Conservation (phyloP, 345 rosid genomes). For the Hevea brasiliensis region DNA sequence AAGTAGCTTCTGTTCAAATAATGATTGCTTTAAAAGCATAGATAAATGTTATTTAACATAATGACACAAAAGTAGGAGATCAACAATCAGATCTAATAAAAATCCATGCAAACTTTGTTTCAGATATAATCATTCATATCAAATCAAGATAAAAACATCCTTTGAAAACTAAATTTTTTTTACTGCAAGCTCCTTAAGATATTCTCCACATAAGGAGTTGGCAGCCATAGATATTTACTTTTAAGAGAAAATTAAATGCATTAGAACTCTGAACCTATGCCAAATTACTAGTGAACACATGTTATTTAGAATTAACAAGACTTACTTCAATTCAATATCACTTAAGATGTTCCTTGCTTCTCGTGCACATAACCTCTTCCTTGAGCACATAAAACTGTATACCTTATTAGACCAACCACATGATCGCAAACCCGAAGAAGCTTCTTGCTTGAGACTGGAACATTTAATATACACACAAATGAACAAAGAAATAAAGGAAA, state of each 20-base stretch:
- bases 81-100: not conserved
- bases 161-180: not conserved
- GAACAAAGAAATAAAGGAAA: slow-evolving; percentile 3
- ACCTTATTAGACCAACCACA: slow-evolving; percentile 76
- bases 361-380: slow-evolving; percentile 50
- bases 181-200: not conserved
- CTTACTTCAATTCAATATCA: slow-evolving; percentile 62
- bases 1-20: not conserved
- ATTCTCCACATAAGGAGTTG: not conserved
- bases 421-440: slow-evolving; percentile 53
- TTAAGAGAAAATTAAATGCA: not conserved
- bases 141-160: not conserved
- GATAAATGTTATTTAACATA: not conserved
- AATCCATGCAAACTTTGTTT: not conserved
- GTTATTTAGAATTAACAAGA: slow-evolving; percentile 1
- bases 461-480: not conserved
- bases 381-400: slow-evolving; percentile 51
- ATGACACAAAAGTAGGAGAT: not conserved
- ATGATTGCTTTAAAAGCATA: not conserved
- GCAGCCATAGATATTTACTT: not conserved
- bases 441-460: slow-evolving; percentile 65
- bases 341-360: slow-evolving; percentile 38
- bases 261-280: not conserved
- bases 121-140: not conserved
- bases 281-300: not conserved